Evolutionary conservation across 805 yeast species (phyloP).

Genomic region (Saccharomycopsis vini): DNA sequence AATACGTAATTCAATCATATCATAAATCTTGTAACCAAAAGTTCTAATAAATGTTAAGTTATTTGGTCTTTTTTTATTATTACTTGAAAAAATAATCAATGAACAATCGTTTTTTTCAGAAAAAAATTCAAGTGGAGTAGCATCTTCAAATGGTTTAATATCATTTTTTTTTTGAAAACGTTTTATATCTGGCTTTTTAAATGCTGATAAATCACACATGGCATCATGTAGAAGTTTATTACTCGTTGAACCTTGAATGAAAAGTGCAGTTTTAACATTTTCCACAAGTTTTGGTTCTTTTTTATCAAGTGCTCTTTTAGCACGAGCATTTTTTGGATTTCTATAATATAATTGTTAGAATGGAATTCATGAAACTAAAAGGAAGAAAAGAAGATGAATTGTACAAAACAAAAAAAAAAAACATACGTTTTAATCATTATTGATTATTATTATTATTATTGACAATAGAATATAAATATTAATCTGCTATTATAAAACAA

Average conservation of each 20-base stretch:
- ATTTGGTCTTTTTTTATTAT: constrained; percentile 88
- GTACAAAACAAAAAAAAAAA: not conserved
- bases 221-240: constrained; percentile 78
- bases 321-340: constrained; percentile 89
- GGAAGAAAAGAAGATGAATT: too few species aligned
- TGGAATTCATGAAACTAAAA: not conserved
- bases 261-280: constrained; percentile 81
- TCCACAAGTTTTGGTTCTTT: constrained; percentile 84
- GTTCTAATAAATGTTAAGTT: constrained; percentile 82
- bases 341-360: constrained; percentile 22
- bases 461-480: not conserved
- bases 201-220: constrained; percentile 77
- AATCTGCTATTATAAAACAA: not conserved
- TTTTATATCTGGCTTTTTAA: constrained; percentile 85
- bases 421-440: constrained; percentile 8
- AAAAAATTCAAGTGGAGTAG: constrained; percentile 76
- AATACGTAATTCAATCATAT: constrained; percentile 84
- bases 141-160: constrained; percentile 87
- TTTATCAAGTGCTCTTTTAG: constrained; percentile 88
- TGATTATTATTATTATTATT: too few species aligned
- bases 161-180: constrained; percentile 85
- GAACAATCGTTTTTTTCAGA: constrained; percentile 92
- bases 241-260: constrained; percentile 81
- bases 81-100: constrained; percentile 65
- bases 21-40: constrained; percentile 82